A percentile compares a stretch with the other conserved stretches of the same genome.
phyloP scores from a whole-genome alignment of 805 yeast species.

The Wickerhamiella dianesei region DNA sequence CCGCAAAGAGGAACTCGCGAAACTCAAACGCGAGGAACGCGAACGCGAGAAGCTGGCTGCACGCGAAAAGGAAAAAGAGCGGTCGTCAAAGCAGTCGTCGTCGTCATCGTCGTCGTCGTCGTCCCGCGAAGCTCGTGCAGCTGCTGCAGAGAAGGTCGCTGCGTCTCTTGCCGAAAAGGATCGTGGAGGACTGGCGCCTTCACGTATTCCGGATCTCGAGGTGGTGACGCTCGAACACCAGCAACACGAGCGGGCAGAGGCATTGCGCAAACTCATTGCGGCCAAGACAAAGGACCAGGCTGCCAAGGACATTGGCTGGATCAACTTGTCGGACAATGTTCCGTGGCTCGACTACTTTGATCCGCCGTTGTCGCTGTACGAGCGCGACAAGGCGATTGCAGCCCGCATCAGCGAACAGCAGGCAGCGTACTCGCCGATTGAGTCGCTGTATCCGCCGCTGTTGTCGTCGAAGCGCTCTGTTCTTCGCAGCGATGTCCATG shows the following conservation, averaged over 20 bases:
- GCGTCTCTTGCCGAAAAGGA: slow-evolving; percentile 10
- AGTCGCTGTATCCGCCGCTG: slow-evolving; percentile 26
- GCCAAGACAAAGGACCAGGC: slow-evolving; percentile 59
- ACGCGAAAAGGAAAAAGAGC: slow-evolving; percentile 15
- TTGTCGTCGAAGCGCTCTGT: neutral
- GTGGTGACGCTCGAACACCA: slow-evolving; percentile 69
- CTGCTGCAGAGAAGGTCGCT: slow-evolving; percentile 25
- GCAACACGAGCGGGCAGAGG: slow-evolving; percentile 57
- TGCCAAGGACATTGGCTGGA: slow-evolving; percentile 47
- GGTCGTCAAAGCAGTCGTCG: slow-evolving; percentile 13
- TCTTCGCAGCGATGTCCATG: neutral
- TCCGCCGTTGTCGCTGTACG: neutral
- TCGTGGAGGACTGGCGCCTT: slow-evolving; percentile 34
- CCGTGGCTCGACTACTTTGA: slow-evolving; percentile 64
- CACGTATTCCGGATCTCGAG: slow-evolving; percentile 87
- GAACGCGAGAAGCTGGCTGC: slow-evolving; percentile 13
- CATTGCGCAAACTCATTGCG: slow-evolving; percentile 69
- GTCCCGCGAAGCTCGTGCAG: slow-evolving; percentile 22
- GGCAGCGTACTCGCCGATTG: slow-evolving; percentile 68
- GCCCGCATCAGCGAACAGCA: slow-evolving; percentile 26
- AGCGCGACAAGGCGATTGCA: neutral
- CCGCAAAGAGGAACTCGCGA: slow-evolving; percentile 31
- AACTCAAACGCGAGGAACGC: slow-evolving; percentile 12
- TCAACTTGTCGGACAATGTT: slow-evolving; percentile 72
- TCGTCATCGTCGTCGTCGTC: slow-evolving; percentile 8